Evolutionary conservation across 1,139 yeast species (phyloP).

Genomic region (Suhomyces chickasaworum): DNA sequence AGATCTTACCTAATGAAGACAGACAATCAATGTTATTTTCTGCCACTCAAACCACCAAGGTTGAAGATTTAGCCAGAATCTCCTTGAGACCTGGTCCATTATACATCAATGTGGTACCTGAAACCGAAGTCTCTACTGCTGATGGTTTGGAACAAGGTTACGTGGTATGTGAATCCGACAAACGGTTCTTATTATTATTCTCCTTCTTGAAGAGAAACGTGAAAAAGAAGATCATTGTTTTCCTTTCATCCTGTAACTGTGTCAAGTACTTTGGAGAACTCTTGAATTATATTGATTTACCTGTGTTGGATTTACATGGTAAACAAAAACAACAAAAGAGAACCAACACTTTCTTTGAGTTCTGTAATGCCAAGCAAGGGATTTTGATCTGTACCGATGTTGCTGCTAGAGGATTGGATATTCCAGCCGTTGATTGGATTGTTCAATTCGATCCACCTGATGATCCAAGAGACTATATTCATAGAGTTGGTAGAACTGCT

Average conservation of each 20-base stretch:
- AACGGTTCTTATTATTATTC: constrained; percentile 83
- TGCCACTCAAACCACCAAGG: constrained; percentile 98
- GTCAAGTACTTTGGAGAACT: constrained; percentile 95
- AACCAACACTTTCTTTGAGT: constrained; percentile 96
- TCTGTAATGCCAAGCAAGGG: constrained; percentile 86
- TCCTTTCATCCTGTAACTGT: constrained; percentile 93
- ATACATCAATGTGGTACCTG: constrained; percentile 90
- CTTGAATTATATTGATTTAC: constrained; percentile 91
- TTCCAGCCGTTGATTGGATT: constrained; percentile 35
- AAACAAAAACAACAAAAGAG: constrained; percentile 98
- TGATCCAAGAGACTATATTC: constrained; percentile 73
- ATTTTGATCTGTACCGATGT: constrained; percentile 34
- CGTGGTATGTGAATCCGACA: constrained; percentile 95
- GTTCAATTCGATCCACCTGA: constrained; percentile 61
- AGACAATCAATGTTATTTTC: constrained; percentile 97
- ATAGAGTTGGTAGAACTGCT: constrained; percentile 36
- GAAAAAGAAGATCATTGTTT: constrained; percentile 91
- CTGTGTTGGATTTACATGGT: constrained; percentile 94
- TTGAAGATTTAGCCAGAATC: constrained; percentile 95
- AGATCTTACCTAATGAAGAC: constrained; percentile 87
- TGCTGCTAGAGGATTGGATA: constrained; percentile 35
- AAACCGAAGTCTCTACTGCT: constrained; percentile 82
- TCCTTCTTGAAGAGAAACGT: constrained; percentile 89
- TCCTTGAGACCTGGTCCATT: constrained; percentile 94
- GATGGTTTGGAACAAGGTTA: constrained; percentile 98